These are phyloP conservation scores for Pinus albicaulis DNA, from an alignment of 75 land plant genomes.

Conservation along the genomic window DNA sequence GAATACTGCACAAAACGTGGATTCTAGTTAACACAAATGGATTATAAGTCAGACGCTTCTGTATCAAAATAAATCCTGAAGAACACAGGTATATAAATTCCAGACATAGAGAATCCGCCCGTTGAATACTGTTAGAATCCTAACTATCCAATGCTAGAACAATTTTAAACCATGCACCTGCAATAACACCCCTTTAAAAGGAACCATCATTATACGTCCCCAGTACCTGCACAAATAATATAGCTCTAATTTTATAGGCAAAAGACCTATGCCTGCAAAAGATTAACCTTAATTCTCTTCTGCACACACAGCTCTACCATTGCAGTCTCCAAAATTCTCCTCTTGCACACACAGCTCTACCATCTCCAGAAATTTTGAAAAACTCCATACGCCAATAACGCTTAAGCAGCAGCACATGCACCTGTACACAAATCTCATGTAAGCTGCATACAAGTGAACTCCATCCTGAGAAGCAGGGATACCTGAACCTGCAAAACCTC, in stretches of 20 bases:
- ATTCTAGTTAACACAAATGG: no score
- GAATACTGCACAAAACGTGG: no score
- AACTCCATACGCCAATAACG: not conserved
- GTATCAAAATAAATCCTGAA: no score
- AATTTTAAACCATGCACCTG: slow-evolving; percentile 1
- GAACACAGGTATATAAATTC: no score
- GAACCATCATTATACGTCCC: not conserved
- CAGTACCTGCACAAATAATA: slow-evolving; percentile 1
- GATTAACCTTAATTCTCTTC: not conserved
- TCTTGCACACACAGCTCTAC: not conserved
- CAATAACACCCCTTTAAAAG: not conserved
- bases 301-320: not conserved
- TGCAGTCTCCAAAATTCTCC: not conserved
- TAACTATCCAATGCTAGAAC: not conserved
- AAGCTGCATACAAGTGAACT: slow-evolving; percentile 26
- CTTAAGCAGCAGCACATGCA: slow-evolving; percentile 7
- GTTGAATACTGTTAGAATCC: no score
- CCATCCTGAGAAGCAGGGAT: slow-evolving; percentile 27
- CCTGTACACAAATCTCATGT: slow-evolving; percentile 49
- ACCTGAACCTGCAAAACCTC: slow-evolving; percentile 70
- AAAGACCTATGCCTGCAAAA: slow-evolving; percentile 7
- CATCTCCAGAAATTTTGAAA: not conserved
- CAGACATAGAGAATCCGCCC: no score
- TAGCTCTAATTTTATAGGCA: not conserved
- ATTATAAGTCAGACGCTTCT: no score